A percentile compares a stretch with the other conserved stretches of the same genome.
Evolutionary conservation across 495 filamentous ascomycete species (phyloP).

Genomic region (Lichenothelia convexa): DNA sequence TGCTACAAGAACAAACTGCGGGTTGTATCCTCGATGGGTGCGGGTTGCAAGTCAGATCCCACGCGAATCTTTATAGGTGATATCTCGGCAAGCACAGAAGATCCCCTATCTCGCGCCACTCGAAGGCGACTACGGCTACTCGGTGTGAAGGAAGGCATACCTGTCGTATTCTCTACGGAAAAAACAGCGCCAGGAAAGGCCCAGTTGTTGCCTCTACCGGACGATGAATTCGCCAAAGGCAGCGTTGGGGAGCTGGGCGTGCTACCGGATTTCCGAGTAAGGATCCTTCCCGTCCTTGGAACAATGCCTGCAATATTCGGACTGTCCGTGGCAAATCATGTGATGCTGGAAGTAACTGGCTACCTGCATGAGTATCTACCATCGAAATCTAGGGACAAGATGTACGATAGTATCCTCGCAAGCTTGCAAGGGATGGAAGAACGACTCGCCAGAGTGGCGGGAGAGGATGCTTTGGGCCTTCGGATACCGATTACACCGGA

Average conservation of each 20-base stretch:
- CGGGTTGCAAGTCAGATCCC: conserved; percentile 92
- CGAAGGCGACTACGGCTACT: conserved; percentile 58
- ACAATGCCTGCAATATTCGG: conserved; percentile 97
- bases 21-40: conserved; percentile 91
- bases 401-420: conserved; percentile 66
- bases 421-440: conserved; percentile 60
- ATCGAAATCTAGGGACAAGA: conserved; percentile 69
- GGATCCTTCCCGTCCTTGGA: conserved; percentile 84
- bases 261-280: conserved; percentile 77
- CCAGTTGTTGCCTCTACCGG: conserved; percentile 63
- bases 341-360: conserved; percentile 66
- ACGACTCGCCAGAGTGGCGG: conserved; percentile 38
- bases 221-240: conserved; percentile 82
- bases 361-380: conserved; percentile 75
- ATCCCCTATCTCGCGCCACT: conserved; percentile 73
- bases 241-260: conserved; percentile 71
- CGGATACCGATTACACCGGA: conserved; percentile 56
- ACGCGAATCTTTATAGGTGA: conserved; percentile 83
- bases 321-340: conserved; percentile 73
- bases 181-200: conserved; percentile 85
- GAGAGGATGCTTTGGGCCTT: conserved; percentile 47
- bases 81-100: conserved; percentile 75
- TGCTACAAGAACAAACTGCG: conserved; percentile 57
- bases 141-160: conserved; percentile 70
- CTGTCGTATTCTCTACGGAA: conserved; percentile 85